Percentiles rank a stretch among this genome's conserved stretches.
phyloP scores from a whole-genome alignment of 2,329 filamentous ascomycete species.

The Myriangium duriaei region DNA sequence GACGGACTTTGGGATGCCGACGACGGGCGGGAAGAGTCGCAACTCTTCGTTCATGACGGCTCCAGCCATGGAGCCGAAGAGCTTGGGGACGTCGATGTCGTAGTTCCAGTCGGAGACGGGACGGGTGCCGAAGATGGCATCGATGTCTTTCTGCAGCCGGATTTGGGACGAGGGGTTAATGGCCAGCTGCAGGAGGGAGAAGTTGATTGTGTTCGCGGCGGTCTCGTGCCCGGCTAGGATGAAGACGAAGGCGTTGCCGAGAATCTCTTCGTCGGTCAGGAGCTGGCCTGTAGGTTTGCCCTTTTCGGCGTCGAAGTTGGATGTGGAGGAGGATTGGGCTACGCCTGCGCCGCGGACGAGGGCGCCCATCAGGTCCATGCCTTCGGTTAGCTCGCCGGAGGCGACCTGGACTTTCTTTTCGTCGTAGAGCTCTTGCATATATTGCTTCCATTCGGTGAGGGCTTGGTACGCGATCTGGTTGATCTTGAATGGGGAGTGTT shows the following conservation, averaged over 20 bases:
- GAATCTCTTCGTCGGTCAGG: conserved; percentile 51
- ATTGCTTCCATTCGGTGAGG: conserved; percentile 51
- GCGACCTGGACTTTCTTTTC: conserved; percentile 43
- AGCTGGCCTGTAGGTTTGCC: conserved; percentile 39
- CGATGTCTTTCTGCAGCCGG: conserved; percentile 55
- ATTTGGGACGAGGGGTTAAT: conserved; percentile 52
- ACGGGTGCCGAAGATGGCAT: conserved; percentile 47
- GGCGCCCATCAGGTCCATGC: conserved; percentile 45
- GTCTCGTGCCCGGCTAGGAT: conserved; percentile 70
- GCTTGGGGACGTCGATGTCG: conserved; percentile 49
- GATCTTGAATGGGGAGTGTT: conserved; percentile 37
- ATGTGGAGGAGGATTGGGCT: conserved; percentile 26
- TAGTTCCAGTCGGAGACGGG: conserved; percentile 57
- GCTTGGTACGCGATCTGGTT: conserved; percentile 42
- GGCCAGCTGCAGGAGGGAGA: conserved; percentile 55
- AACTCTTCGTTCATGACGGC: conserved; percentile 70
- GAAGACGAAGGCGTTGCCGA: conserved; percentile 55
- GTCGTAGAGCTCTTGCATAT: conserved; percentile 57
- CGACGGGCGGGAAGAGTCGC: conserved; percentile 57
- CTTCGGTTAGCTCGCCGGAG: conserved; percentile 24
- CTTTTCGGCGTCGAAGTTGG: conserved; percentile 29
- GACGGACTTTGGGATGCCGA: conserved; percentile 57
- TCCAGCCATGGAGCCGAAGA: conserved; percentile 58
- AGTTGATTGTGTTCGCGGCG: conserved; percentile 63
- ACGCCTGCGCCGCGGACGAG: conserved; percentile 37